A percentile compares a stretch with the other conserved stretches of the same genome.
Evolutionary conservation across 129 eudicot species (phyloP).

Genomic region (Saussurea involucrata): DNA sequence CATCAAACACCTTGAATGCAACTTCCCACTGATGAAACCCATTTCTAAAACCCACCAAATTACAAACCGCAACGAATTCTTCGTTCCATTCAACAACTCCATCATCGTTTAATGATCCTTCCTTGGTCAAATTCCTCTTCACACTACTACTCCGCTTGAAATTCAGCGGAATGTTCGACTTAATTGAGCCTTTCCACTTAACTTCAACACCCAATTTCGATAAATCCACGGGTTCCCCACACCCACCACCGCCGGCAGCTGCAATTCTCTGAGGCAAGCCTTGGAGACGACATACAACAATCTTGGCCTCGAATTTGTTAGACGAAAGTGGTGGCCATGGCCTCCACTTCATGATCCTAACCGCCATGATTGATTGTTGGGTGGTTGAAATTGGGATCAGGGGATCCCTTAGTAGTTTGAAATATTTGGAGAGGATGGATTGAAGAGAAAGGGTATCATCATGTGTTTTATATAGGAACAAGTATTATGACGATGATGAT

Average conservation of each 20-base stretch:
- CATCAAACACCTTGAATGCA: constrained; percentile 45
- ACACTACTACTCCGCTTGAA: constrained; percentile 31
- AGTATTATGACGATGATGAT: not conserved
- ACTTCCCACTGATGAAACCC: constrained; percentile 58
- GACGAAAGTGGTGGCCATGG: constrained; percentile 63
- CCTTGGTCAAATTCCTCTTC: constrained; percentile 49
- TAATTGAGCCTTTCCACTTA: constrained; percentile 62
- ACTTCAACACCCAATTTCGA: constrained; percentile 44
- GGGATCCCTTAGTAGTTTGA: not conserved
- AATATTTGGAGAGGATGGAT: not conserved
- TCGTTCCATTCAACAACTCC: constrained; percentile 59
- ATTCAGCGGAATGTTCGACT: constrained; percentile 32
- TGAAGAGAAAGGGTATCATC: not conserved
- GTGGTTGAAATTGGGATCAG: constrained; percentile 14
- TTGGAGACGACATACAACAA: constrained; percentile 26
- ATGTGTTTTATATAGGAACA: constrained; percentile 7
- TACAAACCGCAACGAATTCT: constrained; percentile 38
- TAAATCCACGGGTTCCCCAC: constrained; percentile 13
- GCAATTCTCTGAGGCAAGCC: constrained; percentile 5
- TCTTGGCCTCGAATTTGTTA: constrained; percentile 41
- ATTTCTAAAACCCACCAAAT: constrained; percentile 26
- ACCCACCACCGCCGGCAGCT: not conserved
- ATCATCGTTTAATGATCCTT: constrained; percentile 24
- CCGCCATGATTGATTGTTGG: constrained; percentile 35
- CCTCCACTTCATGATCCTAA: constrained; percentile 66